Base-by-base conservation (phyloP, 495 filamentous ascomycete genomes). In the Tuber indicum region DNA sequence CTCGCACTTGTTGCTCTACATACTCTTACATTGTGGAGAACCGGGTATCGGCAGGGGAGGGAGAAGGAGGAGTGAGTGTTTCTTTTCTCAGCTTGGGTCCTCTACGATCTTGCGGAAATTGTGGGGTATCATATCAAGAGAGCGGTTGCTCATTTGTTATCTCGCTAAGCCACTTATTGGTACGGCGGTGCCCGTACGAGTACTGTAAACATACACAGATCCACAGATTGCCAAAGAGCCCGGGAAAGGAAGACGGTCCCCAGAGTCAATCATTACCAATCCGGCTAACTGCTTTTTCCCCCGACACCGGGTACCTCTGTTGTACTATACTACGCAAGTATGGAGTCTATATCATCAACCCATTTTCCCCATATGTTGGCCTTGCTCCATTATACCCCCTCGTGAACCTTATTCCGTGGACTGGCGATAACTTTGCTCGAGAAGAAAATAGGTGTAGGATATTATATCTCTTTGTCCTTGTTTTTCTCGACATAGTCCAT, bases 81-180 rank as follows among this genome's bases (percentile, higher is more conserved):
- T 41, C 39, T 2, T 41, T 41, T 41, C 39, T 41, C 39, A 41
- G 39, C 39, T 41, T 41, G 39, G 39, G 39, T 41, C 39, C 39
- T 41, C 1, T 41, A 41, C 2, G 39, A 41, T 41, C 39, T 41
- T 41, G 39, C 3, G 39, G 4, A 41, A 41, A 41, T 41, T 41
- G 39, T 41, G 39, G 39, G 1, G 39, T 41, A 41, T 41, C 39
- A 41, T 41, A 41, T 41, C 39, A 41, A 3, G 39, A 41, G 39
- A 41, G 39, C 39, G 4, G 39, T 41, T 41, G 4, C 42, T 10
- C 0, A 43, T 23, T 23, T 23, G 8, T 52, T n/a, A 52, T 52
- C 47, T 73, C n/a, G 58, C 75, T 74, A 66, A 32, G 75, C 77
- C 77, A 72, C 39, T 66, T 78, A 21, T 62, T 43, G 75, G 7